Percentiles rank a stretch among this genome's conserved stretches.
phyloP scores from a whole-genome alignment of 345 rosid species.

The Eucalyptus erythrocorys region DNA sequence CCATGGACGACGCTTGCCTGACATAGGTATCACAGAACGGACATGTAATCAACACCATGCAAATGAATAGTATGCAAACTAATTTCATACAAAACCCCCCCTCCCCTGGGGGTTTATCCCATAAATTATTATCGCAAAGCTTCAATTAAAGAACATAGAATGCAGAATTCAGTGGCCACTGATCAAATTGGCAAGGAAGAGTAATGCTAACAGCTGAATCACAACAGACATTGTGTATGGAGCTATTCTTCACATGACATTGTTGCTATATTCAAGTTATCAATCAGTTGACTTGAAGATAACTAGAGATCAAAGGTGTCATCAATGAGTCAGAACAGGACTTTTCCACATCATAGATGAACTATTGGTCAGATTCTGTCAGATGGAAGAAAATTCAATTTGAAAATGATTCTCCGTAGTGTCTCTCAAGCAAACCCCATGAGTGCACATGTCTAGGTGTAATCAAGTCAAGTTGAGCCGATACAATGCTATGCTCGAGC shows the following conservation, averaged over 20 bases:
- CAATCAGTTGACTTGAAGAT: background rate
- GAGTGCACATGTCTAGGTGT: background rate
- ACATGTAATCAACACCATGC: background rate
- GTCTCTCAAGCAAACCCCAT: background rate
- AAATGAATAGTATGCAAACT: background rate
- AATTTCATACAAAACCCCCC: background rate
- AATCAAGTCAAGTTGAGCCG: background rate
- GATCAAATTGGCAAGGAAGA: background rate
- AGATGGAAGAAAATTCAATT: background rate
- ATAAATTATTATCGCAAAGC: background rate
- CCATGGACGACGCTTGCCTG: conserved; percentile 95
- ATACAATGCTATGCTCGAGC: background rate
- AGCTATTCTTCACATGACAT: background rate
- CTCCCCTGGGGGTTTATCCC: background rate
- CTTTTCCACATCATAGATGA: background rate
- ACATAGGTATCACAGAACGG: background rate
- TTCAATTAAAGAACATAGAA: background rate
- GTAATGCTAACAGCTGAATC: background rate
- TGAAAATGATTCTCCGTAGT: background rate
- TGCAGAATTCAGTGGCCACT: background rate
- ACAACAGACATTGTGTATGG: background rate
- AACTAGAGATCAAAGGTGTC: background rate
- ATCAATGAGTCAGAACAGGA: background rate
- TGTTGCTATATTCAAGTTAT: background rate
- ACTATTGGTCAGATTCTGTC: background rate